Conservation (phyloP, 129 eudicot species). For the Smallanthus sonchifolius region DNA sequence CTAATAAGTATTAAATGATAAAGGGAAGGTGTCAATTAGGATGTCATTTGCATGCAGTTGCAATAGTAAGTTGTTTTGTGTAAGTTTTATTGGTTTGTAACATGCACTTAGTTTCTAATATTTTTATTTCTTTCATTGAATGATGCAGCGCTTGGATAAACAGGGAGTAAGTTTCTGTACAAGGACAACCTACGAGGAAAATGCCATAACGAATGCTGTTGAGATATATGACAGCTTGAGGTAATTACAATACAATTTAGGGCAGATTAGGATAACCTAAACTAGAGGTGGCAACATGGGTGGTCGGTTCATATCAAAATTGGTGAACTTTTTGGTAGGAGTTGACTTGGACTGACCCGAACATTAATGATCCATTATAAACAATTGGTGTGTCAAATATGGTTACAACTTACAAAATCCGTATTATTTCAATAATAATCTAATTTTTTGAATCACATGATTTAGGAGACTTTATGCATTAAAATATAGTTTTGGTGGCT, state of each 20-base stretch:
- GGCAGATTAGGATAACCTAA: background rate
- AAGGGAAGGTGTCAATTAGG: background rate
- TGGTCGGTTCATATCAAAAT: background rate
- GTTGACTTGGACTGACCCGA: background rate
- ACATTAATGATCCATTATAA: background rate
- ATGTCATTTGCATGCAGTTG: background rate
- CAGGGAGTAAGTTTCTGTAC: conserved; percentile 79
- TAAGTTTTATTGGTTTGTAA: background rate
- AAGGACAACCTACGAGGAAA: conserved; percentile 76
- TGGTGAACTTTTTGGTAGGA: background rate
- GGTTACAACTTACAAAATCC: background rate
- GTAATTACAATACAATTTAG: conserved; percentile 28
- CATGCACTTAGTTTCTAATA: conserved; percentile 13
- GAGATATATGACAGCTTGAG: conserved; percentile 67
- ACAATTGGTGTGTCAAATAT: background rate
- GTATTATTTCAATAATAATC: background rate
- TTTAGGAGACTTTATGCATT: background rate
- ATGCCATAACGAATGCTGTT: conserved; percentile 86
- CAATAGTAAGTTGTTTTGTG: background rate
- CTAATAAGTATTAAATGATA: background rate
- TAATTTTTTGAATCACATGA: background rate
- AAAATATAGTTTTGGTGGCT: background rate
- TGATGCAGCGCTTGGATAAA: conserved; percentile 62
- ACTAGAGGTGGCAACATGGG: background rate
- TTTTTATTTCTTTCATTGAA: background rate